These are phyloP conservation scores for Rhizopogon salebrosus DNA, from an alignment of 768 basidiomycete species.

Conservation along the genomic window DNA sequence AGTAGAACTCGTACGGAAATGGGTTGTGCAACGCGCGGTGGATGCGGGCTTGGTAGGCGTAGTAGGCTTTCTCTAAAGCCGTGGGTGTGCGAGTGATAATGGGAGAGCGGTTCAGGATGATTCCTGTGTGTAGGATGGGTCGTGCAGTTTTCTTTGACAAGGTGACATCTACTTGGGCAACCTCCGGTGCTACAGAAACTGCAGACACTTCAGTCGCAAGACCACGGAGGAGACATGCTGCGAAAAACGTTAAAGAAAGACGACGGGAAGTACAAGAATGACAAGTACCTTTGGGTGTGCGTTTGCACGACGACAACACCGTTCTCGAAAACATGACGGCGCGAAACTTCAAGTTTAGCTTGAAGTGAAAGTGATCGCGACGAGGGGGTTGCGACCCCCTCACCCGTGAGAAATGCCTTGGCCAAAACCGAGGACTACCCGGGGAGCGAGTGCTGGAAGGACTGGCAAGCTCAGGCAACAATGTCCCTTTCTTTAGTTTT, in stretches of 20 bases:
- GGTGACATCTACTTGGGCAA: conserved; percentile 8
- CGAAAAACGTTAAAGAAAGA: neutral
- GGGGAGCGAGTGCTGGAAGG: too few relatives aligned
- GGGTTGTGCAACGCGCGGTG: conserved; percentile 84
- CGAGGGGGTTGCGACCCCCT: conserved; percentile 3
- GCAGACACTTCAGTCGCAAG: conserved; percentile 38
- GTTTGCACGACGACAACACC: conserved; percentile 26
- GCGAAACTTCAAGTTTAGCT: neutral
- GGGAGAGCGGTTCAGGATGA: conserved; percentile 76
- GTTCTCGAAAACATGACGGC: conserved; percentile 30
- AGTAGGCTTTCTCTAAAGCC: conserved; percentile 74
- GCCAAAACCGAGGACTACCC: neutral
- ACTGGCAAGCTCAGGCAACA: conserved; percentile 10
- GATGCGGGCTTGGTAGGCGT: conserved; percentile 79
- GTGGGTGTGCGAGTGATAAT: conserved; percentile 67
- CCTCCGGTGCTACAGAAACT: neutral
- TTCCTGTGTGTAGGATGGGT: conserved; percentile 49
- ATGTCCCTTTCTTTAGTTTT: conserved; percentile 79
- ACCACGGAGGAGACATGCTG: conserved; percentile 27
- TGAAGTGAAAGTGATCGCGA: neutral
- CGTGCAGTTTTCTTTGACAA: conserved; percentile 25
- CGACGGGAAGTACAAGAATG: too few relatives aligned
- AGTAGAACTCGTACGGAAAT: conserved; percentile 87
- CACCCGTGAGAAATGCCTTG: conserved; percentile 1
- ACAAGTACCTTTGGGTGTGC: conserved; percentile 23